Evolutionary conservation across 2,329 filamentous ascomycete genomes (phyloP), one percentile per base, ranked within the genome.

Genomic region (Tolypocladium endophyticum): DNA sequence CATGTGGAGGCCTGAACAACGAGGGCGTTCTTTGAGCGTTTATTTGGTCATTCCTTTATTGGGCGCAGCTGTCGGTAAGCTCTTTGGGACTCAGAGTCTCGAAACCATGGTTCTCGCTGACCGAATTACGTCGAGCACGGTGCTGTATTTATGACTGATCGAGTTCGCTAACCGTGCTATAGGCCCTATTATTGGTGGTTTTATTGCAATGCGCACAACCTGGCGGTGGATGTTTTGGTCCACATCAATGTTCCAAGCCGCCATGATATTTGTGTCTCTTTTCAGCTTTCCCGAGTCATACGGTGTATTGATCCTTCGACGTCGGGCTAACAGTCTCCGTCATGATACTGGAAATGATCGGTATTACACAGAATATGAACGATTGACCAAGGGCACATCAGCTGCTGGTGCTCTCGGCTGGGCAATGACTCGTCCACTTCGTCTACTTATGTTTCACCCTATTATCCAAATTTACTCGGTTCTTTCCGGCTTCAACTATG

Each of bases 401-500:
- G 61, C 50, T 2, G 1, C 73, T 20, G 63, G 36, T 0, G 36
- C 70, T 5, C 55, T 77, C 2, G 57, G 52, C 0, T 64, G 64
- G 7, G 76, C 80, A 3, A 64, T 86, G 47, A 71, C 79, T 9
- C 77, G 85, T 0, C 85, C 85, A 0, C 76, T 86, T 58, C 76
- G 78, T 1, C 74, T 88, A 4, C 72, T 88, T 0, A 64, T 66
- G 8, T 84, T 82, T 0, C 83, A 87, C 58, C 81, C 83, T 14
- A 85, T 86, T 60, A 78, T 87, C 33, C 82, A 85, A 64, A 74
- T 80, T 30, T 68, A 82, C 0, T 77, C 83, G 0, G 52, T 80
- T 12, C 81, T 85, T 64, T 79, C 80, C 64, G 85, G 80, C 0
- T 82, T 84, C 62, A 72, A 82, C 20, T 87, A 86, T 63, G 85